Evolutionary conservation across 2,329 filamentous ascomycete species (phyloP).

Genomic region (Elsinoe batatas): DNA sequence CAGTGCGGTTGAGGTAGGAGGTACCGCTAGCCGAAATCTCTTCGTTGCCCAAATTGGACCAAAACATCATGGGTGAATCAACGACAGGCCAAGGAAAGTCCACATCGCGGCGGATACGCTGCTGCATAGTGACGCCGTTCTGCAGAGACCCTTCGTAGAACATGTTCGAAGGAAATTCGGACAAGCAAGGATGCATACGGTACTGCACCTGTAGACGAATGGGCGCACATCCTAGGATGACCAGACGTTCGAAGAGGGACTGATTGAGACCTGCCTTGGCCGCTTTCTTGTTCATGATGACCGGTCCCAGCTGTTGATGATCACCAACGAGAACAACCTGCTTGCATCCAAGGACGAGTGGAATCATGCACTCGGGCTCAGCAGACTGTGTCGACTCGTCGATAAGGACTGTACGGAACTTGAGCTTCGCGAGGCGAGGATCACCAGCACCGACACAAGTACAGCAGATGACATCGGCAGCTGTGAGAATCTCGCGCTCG

Average conservation of each 20-base stretch:
- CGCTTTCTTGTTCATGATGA: constrained; percentile 99
- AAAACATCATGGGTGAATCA: constrained; percentile 99
- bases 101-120: constrained; percentile 81
- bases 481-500: constrained; percentile 87
- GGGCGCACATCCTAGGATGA: constrained; percentile 79
- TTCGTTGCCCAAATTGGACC: constrained; percentile 95
- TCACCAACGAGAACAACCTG: constrained; percentile 98
- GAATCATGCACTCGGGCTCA: constrained; percentile 98
- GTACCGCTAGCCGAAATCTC: constrained; percentile 97
- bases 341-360: constrained; percentile 91
- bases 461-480: constrained; percentile 96
- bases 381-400: constrained; percentile 98
- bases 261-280: constrained; percentile 96
- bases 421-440: constrained; percentile 89
- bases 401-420: constrained; percentile 95
- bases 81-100: constrained; percentile 96
- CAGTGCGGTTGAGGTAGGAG: constrained; percentile 94
- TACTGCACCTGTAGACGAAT: constrained; percentile 96
- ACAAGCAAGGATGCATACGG: constrained; percentile 96
- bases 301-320: constrained; percentile 92
- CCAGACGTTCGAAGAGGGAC: constrained; percentile 93
- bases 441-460: constrained; percentile 97
- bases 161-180: constrained; percentile 98
- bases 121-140: constrained; percentile 85
- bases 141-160: constrained; percentile 97